These are phyloP conservation scores for Rubia yunnanensis DNA, from an alignment of 257 asterid genomes.

Conservation along the genomic window DNA sequence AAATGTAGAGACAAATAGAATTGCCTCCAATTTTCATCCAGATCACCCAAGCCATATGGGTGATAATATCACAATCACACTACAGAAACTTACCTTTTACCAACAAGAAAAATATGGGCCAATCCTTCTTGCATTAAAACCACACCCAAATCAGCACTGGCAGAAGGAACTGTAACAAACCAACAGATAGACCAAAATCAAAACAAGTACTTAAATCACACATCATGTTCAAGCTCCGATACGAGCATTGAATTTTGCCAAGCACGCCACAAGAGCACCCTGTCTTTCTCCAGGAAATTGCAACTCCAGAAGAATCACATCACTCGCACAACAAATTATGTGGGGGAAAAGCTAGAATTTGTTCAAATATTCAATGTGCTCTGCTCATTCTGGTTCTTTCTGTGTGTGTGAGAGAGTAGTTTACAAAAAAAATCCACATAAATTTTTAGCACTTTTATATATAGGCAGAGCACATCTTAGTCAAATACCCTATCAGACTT, in stretches of 20 bases:
- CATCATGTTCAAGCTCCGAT: not conserved
- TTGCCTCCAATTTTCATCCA: not conserved
- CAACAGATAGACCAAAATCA: slow-evolving; percentile 18
- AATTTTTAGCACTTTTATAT: not conserved
- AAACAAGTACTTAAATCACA: slow-evolving; percentile 6
- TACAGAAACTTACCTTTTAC: slow-evolving; percentile 56
- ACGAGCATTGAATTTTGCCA: no score
- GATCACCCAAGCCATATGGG: not conserved
- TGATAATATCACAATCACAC: not conserved
- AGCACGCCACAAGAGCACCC: not conserved
- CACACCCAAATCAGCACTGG: slow-evolving; percentile 89
- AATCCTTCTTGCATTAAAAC: slow-evolving; percentile 97
- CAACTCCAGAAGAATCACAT: not conserved
- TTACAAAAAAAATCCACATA: no score
- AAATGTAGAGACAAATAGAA: not conserved
- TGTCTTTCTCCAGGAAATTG: not conserved
- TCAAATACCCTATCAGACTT: not conserved
- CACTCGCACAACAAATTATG: not conserved
- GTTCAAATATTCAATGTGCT: not conserved
- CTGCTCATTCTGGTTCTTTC: not conserved
- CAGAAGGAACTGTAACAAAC: slow-evolving; percentile 63
- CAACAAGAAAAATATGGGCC: slow-evolving; percentile 75
- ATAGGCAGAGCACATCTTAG: not conserved
- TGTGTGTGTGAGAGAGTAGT: no score
- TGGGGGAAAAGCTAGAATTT: not conserved